Evolutionary conservation across 2,329 filamentous ascomycete genomes (phyloP).

Genomic region (Aspergillus hortae): DNA sequence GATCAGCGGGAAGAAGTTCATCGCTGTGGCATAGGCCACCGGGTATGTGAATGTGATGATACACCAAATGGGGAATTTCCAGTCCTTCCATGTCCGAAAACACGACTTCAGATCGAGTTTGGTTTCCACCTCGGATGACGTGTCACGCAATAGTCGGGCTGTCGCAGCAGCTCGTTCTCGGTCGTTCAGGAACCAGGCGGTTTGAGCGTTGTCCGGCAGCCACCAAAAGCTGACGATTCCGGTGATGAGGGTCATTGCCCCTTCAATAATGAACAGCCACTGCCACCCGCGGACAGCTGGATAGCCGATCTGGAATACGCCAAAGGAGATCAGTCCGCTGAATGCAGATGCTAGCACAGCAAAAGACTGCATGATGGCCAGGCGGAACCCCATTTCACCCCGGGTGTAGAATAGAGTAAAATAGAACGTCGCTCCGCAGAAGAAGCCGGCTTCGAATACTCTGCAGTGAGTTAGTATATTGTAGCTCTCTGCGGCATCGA

Average conservation of each 20-base stretch:
- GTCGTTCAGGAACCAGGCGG: conserved; percentile 38
- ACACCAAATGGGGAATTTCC: conserved; percentile 45
- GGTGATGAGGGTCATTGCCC: conserved; percentile 31
- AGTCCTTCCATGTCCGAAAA: conserved; percentile 42
- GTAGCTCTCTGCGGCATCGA: rapidly evolving
- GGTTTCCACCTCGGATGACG: conserved; percentile 36
- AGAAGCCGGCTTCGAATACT: conserved; percentile 52
- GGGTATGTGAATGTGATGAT: conserved; percentile 48
- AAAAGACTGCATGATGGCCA: conserved; percentile 44
- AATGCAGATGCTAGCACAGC: conserved; percentile 41
- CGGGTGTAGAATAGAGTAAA: conserved; percentile 47
- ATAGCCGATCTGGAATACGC: conserved; percentile 48
- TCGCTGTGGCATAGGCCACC: conserved; percentile 44
- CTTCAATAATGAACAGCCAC: conserved; percentile 45
- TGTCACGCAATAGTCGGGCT: conserved; percentile 45
- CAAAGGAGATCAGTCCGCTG: conserved; percentile 39
- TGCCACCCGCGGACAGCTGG: conserved; percentile 46
- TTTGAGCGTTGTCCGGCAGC: conserved; percentile 29
- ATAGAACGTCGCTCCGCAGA: conserved; percentile 54
- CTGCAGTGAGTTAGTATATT: not conserved
- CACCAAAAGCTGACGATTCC: conserved; percentile 29
- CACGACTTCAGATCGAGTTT: conserved; percentile 40
- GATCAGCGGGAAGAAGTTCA: conserved; percentile 50
- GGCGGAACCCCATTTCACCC: conserved; percentile 42
- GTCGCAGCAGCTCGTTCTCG: conserved; percentile 39